These are phyloP conservation scores for Myriangium duriaei DNA, from an alignment of 2,329 filamentous ascomycete species.

Conservation along the genomic window DNA sequence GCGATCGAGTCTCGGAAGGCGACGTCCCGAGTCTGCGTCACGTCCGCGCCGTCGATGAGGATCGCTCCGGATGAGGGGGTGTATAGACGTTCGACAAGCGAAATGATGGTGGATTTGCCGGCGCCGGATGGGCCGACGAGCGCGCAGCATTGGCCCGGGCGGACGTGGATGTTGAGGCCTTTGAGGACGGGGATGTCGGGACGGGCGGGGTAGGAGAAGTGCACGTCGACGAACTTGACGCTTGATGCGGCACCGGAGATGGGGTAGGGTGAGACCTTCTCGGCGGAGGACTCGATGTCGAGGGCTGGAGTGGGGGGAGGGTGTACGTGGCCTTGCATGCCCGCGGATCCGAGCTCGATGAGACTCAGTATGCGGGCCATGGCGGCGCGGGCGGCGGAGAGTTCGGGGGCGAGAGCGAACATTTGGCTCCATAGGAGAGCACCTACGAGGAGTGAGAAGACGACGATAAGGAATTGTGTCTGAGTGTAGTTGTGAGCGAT, in stretches of 20 bases:
- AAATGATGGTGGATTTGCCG: constrained; percentile 29
- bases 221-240: constrained; percentile 46
- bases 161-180: constrained; percentile 19
- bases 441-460: constrained; percentile 58
- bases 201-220: constrained; percentile 54
- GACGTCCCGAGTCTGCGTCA: constrained; percentile 24
- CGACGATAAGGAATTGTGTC: constrained; percentile 61
- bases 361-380: constrained; percentile 43
- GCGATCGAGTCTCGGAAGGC: constrained; percentile 31
- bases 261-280: not conserved
- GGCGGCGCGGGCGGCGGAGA: constrained; percentile 53
- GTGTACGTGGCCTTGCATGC: too few relatives aligned
- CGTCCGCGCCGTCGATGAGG: constrained; percentile 35
- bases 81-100: constrained; percentile 40
- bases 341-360: constrained; percentile 24
- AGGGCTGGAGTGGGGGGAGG: not conserved
- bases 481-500: constrained; percentile 52
- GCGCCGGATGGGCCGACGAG: constrained; percentile 30
- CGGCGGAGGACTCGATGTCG: constrained; percentile 22
- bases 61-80: constrained; percentile 52
- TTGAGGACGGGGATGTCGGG: constrained; percentile 46
- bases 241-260: constrained; percentile 12
- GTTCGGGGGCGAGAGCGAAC: constrained; percentile 61
- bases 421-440: constrained; percentile 63
- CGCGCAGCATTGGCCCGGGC: constrained; percentile 28